These are phyloP conservation scores for Rosa multiflora DNA, from an alignment of 306 rosid genomes.

Conservation along the genomic window DNA sequence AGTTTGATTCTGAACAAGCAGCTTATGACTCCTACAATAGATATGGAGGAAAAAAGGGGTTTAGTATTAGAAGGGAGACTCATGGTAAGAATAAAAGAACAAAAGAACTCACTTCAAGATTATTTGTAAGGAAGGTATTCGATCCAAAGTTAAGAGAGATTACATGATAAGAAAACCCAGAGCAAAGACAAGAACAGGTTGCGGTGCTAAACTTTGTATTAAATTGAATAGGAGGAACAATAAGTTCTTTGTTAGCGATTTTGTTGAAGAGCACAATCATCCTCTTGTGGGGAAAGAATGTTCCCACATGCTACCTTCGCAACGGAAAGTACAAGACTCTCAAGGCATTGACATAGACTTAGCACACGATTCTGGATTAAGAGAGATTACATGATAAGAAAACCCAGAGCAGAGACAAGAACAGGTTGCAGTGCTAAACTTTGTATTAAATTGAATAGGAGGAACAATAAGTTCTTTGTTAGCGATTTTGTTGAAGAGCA, in stretches of 20 bases:
- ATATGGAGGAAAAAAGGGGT: not conserved
- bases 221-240: not conserved
- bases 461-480: not conserved
- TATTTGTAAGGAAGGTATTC: not conserved
- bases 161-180: not conserved
- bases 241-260: not conserved
- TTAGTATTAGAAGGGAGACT: not conserved
- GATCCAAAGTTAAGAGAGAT: not conserved
- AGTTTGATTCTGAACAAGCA: not conserved
- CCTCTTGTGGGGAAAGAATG: not conserved
- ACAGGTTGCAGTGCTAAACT: not conserved
- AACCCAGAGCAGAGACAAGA: not conserved
- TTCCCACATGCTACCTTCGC: not conserved
- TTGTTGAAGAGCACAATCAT: not conserved
- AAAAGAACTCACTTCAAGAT: conserved; percentile 2
- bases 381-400: not conserved
- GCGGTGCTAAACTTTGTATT: not conserved
- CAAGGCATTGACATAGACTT: not conserved
- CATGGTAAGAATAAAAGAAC: not conserved
- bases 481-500: too few relatives aligned
- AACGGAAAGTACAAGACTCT: not conserved
- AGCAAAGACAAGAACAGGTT: not conserved
- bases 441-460: not conserved
- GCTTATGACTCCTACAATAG: not conserved
- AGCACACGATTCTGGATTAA: too few relatives aligned